Conservation (phyloP, 2,329 filamentous ascomycete genomes). For the Celoporthe dispersa region DNA sequence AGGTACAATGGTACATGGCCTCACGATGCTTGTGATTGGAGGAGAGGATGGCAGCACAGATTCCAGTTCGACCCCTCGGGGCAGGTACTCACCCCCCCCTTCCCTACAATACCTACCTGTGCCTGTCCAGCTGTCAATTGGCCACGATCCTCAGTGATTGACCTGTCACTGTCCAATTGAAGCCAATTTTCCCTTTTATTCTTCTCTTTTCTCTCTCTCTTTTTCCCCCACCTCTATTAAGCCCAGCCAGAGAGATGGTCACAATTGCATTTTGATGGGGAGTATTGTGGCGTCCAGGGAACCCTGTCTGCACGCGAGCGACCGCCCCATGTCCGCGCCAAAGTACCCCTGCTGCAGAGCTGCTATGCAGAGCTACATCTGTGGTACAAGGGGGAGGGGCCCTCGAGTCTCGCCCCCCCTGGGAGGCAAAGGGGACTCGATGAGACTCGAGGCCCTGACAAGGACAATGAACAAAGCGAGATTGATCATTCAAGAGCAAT, state of each 20-base stretch:
- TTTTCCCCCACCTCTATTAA: too few species aligned
- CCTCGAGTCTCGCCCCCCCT: too few species aligned
- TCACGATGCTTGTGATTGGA: neutral
- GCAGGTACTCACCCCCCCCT: too few species aligned
- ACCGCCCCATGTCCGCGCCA: neutral
- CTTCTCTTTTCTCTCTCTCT: too few species aligned
- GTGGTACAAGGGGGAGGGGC: too few species aligned
- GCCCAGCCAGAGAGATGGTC: too few species aligned
- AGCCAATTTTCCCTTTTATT: neutral
- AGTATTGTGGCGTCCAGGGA: neutral
- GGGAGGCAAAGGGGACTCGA: too few species aligned
- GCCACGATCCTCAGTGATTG: neutral
- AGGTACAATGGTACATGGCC: neutral
- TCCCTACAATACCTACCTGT: too few species aligned
- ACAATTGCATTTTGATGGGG: too few species aligned
- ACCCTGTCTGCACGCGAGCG: neutral
- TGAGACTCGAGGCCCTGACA: too few species aligned
- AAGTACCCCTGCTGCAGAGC: neutral
- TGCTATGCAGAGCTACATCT: neutral
- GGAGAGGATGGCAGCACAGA: neutral
- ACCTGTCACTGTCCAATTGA: neutral
- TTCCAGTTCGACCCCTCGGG: neutral
- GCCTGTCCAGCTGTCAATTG: neutral
- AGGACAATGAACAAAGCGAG: too few species aligned
- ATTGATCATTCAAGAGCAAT: too few species aligned